These are phyloP conservation scores for Elymus sibiricus DNA, from an alignment of 176 grass and related monocot species.

Conservation along the genomic window DNA sequence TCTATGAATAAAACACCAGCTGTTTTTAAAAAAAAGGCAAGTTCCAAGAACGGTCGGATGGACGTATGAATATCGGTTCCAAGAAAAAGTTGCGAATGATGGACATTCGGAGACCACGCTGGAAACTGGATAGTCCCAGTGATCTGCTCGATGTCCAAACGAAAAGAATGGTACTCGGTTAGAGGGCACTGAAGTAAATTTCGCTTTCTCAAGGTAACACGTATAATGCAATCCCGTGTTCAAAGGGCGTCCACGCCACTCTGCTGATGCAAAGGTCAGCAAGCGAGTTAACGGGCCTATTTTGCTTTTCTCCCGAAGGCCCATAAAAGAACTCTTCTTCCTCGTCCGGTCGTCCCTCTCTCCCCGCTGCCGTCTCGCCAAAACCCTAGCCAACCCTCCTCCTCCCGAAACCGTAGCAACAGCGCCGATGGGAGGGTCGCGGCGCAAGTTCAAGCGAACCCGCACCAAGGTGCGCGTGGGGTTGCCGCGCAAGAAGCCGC, in stretches of 20 bases:
- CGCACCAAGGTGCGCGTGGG: constrained; percentile 73
- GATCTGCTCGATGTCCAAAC: too few species aligned
- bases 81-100: too few species aligned
- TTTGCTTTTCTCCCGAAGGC: background rate
- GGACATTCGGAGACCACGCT: too few species aligned
- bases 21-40: too few species aligned
- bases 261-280: background rate
- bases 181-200: too few species aligned
- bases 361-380: background rate
- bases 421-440: constrained; percentile 62
- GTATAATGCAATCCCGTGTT: too few species aligned
- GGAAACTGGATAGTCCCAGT: too few species aligned
- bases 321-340: constrained; percentile 4
- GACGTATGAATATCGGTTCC: too few species aligned
- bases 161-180: too few species aligned
- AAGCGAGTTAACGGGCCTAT: background rate
- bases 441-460: constrained; percentile 87
- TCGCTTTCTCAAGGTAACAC: too few species aligned
- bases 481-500: constrained; percentile 66
- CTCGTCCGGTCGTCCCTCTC: background rate
- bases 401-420: constrained; percentile 14
- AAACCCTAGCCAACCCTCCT: constrained; percentile 18
- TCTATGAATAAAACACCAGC: too few species aligned
- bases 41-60: too few species aligned
- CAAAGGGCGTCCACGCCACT: background rate